Evolutionary conservation across 768 basidiomycete genomes (phyloP).

Genomic region (Auricularia sp.): DNA sequence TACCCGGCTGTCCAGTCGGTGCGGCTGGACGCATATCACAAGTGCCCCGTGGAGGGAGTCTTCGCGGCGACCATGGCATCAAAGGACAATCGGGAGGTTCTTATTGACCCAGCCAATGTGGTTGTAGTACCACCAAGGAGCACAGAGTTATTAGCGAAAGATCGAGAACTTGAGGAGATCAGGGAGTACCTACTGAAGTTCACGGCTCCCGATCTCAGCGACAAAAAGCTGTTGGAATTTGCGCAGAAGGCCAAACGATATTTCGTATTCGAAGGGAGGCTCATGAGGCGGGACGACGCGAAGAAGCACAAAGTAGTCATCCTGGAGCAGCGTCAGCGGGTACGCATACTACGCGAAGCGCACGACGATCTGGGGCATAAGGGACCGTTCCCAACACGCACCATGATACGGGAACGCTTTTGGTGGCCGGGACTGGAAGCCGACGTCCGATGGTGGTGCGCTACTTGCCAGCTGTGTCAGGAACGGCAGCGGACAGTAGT

Average conservation of each 20-base stretch:
- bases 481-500: conserved; percentile 14
- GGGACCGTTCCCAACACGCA: conserved; percentile 8
- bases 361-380: conserved; percentile 16
- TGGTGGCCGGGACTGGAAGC: conserved; percentile 18
- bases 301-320: conserved; percentile 5
- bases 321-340: conserved; percentile 2
- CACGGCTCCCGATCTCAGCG: neutral
- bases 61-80: too few species aligned
- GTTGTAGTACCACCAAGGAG: neutral
- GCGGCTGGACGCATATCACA: neutral
- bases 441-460: conserved; percentile 24
- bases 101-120: neutral
- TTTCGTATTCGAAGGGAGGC: conserved; percentile 10
- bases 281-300: conserved; percentile 17
- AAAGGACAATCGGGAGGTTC: too few species aligned
- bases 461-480: conserved; percentile 27
- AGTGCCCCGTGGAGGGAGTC: neutral
- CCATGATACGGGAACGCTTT: conserved; percentile 10
- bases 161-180: neutral
- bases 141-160: too few species aligned
- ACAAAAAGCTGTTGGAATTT: neutral
- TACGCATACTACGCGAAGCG: conserved; percentile 9
- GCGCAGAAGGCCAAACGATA: neutral
- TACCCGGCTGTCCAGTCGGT: neutral
- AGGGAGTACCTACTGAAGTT: neutral